Evolutionary conservation across 2,329 filamentous ascomycete genomes (phyloP).

Genomic region (Phialophora tarda): DNA sequence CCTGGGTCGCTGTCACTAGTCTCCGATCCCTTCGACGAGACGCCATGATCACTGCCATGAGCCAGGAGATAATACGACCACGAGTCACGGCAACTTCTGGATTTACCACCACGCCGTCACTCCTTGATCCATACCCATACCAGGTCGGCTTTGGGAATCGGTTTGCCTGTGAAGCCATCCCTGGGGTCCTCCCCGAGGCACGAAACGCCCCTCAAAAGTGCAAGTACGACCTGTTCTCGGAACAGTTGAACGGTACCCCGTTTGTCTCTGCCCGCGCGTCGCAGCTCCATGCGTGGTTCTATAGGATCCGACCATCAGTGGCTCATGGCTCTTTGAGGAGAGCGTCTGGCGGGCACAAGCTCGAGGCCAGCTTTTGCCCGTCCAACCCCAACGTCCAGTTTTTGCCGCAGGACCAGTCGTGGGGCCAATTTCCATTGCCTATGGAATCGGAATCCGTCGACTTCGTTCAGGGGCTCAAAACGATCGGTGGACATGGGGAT

Average conservation of each 20-base stretch:
- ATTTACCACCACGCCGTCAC: neutral
- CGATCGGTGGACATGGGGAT: conserved; percentile 63
- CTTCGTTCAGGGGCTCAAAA: conserved; percentile 61
- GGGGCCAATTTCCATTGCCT: conserved; percentile 63
- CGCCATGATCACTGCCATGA: neutral
- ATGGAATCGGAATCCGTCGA: conserved; percentile 54
- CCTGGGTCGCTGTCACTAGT: neutral
- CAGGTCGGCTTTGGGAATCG: conserved; percentile 44
- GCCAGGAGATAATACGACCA: neutral
- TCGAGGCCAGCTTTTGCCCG: conserved; percentile 45
- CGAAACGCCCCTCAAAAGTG: conserved; percentile 48
- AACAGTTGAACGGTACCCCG: conserved; percentile 62
- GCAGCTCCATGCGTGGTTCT: conserved; percentile 66
- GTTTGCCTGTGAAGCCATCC: conserved; percentile 47
- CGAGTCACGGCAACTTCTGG: neutral
- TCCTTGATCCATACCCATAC: conserved; percentile 38
- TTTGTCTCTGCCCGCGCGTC: conserved; percentile 63
- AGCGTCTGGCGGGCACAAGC: neutral
- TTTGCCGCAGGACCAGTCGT: conserved; percentile 61
- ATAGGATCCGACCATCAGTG: conserved; percentile 62
- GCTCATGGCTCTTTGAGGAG: conserved; percentile 48
- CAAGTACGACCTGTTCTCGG: conserved; percentile 45
- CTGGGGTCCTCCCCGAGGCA: conserved; percentile 47
- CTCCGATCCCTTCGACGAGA: neutral
- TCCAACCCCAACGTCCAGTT: conserved; percentile 62